These are phyloP conservation scores for Phialophora tarda DNA, from an alignment of 2,329 filamentous ascomycete species.

Conservation along the genomic window DNA sequence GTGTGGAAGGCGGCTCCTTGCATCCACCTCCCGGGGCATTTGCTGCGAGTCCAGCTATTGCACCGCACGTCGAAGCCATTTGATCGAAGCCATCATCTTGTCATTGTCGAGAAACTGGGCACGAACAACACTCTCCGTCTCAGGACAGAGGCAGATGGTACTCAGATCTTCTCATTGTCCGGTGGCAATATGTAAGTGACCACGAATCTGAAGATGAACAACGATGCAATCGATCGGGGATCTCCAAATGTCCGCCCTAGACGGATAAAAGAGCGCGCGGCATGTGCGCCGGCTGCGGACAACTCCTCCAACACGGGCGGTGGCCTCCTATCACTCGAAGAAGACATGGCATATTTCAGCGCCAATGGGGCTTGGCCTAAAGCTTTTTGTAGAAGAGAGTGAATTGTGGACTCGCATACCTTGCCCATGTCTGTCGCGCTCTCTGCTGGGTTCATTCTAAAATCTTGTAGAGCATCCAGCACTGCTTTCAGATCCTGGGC, in stretches of 20 bases:
- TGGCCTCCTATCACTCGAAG: neutral
- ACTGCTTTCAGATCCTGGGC: constrained; percentile 1
- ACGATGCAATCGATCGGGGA: neutral
- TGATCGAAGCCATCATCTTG: neutral
- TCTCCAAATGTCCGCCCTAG: neutral
- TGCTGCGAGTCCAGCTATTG: neutral
- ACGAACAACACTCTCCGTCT: neutral
- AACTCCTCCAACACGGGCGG: neutral
- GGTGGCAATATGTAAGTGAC: neutral
- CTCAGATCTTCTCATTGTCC: neutral
- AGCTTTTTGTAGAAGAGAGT: neutral
- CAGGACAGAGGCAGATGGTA: neutral
- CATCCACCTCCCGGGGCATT: neutral
- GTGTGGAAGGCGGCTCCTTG: neutral
- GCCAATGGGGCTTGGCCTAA: neutral
- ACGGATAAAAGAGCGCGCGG: neutral
- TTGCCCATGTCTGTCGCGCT: neutral
- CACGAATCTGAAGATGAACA: neutral
- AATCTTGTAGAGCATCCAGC: neutral
- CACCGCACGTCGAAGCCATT: neutral
- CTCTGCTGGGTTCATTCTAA: neutral
- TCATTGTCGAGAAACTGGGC: neutral
- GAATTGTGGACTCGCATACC: neutral
- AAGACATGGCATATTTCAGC: neutral
- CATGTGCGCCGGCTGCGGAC: neutral